Percentiles rank a stretch among this genome's conserved stretches.
Conservation (phyloP, 2,329 filamentous ascomycete genomes). For the Sporothrix brunneoviolacea region DNA sequence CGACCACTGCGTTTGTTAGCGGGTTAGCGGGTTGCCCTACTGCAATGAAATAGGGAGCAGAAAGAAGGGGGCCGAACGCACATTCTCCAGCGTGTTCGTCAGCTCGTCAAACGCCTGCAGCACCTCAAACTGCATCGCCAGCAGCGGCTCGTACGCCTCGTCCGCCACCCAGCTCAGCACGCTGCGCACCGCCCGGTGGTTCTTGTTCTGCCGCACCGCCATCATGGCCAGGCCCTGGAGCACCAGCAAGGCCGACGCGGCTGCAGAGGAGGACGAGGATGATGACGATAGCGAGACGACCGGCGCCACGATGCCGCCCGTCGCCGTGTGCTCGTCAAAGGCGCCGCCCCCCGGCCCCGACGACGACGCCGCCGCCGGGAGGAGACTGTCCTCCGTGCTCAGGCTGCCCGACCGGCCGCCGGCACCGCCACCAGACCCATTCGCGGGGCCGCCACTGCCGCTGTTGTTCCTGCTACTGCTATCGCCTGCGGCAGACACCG, state of each 20-base stretch:
- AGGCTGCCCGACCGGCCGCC: constrained; percentile 7
- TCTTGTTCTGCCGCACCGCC: constrained; percentile 75
- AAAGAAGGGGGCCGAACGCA: constrained; percentile 26
- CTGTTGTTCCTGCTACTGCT: too few relatives aligned
- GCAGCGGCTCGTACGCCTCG: constrained; percentile 64
- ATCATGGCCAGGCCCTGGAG: constrained; percentile 72
- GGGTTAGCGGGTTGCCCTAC: too few relatives aligned
- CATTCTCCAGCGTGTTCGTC: constrained; percentile 53
- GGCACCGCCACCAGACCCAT: background rate
- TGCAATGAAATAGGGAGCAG: background rate
- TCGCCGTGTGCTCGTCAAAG: constrained; percentile 36
- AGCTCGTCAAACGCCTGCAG: constrained; percentile 79
- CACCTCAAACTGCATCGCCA: constrained; percentile 73
- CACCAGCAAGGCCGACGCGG: constrained; percentile 54
- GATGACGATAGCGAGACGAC: constrained; percentile 55
- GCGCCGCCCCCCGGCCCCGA: background rate
- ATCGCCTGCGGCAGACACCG: too few relatives aligned
- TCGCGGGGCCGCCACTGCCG: background rate
- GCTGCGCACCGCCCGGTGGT: constrained; percentile 64
- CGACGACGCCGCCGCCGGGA: background rate
- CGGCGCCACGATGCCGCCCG: constrained; percentile 74
- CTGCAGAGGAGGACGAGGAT: too few relatives aligned
- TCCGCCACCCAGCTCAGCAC: constrained; percentile 75
- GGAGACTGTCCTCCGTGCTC: constrained; percentile 7
- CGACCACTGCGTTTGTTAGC: constrained; percentile 13